Evolutionary conservation across 805 yeast genomes (phyloP).

Genomic region (Lipomyces kockii): DNA sequence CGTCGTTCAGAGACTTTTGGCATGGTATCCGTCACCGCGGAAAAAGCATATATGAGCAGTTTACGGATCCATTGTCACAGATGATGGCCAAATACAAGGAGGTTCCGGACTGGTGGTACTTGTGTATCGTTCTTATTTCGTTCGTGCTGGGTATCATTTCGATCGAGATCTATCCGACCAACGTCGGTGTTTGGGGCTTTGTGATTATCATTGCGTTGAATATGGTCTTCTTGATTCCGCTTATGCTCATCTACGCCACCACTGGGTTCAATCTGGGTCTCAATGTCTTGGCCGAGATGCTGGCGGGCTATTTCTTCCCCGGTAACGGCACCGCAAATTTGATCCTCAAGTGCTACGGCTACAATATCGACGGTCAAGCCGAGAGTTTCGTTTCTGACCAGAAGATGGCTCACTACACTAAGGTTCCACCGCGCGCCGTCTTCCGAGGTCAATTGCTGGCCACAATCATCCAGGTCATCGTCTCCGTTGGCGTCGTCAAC

Average conservation of each 20-base stretch:
- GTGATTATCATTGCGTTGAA: constrained; percentile 64
- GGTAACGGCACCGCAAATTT: constrained; percentile 65
- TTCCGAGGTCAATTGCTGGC: constrained; percentile 57
- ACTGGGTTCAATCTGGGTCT: constrained; percentile 64
- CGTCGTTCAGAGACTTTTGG: constrained; percentile 2
- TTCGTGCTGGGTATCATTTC: constrained; percentile 53
- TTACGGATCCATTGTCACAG: constrained; percentile 6
- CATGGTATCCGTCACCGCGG: constrained; percentile 37
- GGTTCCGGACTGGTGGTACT: constrained; percentile 69
- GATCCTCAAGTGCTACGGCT: constrained; percentile 64
- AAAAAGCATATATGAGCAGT: constrained; percentile 35
- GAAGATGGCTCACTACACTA: constrained; percentile 68
- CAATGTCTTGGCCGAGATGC: constrained; percentile 62
- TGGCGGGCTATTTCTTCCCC: constrained; percentile 68
- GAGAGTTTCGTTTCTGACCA: constrained; percentile 58
- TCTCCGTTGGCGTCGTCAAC: constrained; percentile 50
- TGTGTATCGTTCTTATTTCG: constrained; percentile 51
- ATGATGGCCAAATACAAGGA: constrained; percentile 20
- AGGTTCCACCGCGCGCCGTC: constrained; percentile 64
- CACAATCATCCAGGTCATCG: constrained; percentile 52
- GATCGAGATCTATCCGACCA: constrained; percentile 50
- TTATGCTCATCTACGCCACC: constrained; percentile 63
- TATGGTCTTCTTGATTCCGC: constrained; percentile 64
- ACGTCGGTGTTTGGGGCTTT: constrained; percentile 61
- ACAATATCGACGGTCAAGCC: constrained; percentile 51